A percentile compares a stretch with the other conserved stretches of the same genome.
These are phyloP conservation scores for Aspergillus jensenii DNA, from an alignment of 2,329 filamentous ascomycete genomes.

Conservation along the genomic window DNA sequence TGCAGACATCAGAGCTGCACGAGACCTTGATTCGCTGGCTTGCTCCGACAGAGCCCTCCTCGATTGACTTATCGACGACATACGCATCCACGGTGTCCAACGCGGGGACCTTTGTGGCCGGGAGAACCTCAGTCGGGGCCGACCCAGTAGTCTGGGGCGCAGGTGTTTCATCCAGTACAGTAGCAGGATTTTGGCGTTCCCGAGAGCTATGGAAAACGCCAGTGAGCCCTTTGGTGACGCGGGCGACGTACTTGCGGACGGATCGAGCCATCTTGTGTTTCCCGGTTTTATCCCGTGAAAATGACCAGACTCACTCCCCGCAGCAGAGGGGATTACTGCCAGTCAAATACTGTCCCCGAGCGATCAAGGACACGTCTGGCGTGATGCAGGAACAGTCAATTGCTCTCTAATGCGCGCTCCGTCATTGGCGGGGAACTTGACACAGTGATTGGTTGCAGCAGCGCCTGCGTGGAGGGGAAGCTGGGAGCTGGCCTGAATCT, in stretches of 20 bases:
- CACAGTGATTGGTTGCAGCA: constrained; percentile 8
- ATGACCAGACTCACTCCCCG: background rate
- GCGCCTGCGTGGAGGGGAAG: constrained; percentile 7
- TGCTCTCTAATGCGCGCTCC: constrained; percentile 15
- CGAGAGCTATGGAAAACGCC: constrained; percentile 11
- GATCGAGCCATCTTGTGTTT: constrained; percentile 12
- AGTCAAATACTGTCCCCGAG: constrained; percentile 2
- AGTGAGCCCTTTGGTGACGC: constrained; percentile 18
- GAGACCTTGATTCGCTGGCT: constrained; percentile 13
- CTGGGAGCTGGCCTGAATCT: constrained; percentile 1
- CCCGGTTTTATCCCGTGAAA: background rate
- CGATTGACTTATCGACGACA: constrained; percentile 12
- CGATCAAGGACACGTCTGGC: constrained; percentile 10
- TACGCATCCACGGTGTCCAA: constrained; percentile 28
- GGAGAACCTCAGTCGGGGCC: constrained; percentile 11
- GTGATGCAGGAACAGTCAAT: constrained; percentile 18
- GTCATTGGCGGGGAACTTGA: constrained; percentile 15
- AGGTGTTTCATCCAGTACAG: background rate
- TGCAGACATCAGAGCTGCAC: constrained; percentile 8
- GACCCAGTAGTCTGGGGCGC: background rate
- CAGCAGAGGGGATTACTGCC: constrained; percentile 4
- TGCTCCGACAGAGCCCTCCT: constrained; percentile 1
- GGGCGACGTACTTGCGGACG: constrained; percentile 18
- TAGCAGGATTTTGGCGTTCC: constrained; percentile 8
- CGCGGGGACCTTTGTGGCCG: constrained; percentile 27